Base-by-base conservation (phyloP, 257 asterid genomes). In the Solanum sejunctum region DNA sequence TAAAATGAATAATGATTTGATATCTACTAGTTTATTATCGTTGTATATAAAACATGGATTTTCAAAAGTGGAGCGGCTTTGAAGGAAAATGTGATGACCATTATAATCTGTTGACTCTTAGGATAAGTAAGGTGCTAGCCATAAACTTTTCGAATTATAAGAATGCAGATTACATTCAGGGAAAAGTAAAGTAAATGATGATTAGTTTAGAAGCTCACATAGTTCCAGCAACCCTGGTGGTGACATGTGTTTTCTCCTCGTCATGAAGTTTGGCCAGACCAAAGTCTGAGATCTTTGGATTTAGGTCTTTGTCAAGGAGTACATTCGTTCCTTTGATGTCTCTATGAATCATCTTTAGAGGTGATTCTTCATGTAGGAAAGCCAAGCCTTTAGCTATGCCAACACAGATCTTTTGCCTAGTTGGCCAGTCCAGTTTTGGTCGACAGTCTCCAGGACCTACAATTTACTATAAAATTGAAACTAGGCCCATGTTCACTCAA, bases 201-300 rank as follows among this genome's bases (percentile, higher is more conserved):
- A 32, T 45, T 20, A 63, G 66, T 57, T 11, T 82, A 72, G 41
- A 49, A 85, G 75, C 94, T 90, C 86, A 92, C 97, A 91, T 88
- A 36, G 96, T 93, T 86, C 97, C 97, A 10, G 95, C 97, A 73
- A 92, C 92, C 87, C 93, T 88, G 58, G 95, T 93, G 89, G 86
- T 91, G 78, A 93, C 92, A 85, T 92, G 92, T 1, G 96, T 88
- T 80, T 91, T 86, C 70, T 87, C 98, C 79, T 91, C 95, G 32
- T 89, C 97, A 52, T 89, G 87, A 78, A 92, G 95, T 87, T 87
- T 92, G 82, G 97, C 97, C 56, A 93, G 88, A 72, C 97, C 97
- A 61, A 93, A 93, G 88, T 93, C 98, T 1, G 98, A 88, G 57
- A 93, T 92, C 87, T 93, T 93, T 11, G 98, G 90, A 85, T 87